Percentiles rank a stretch among this genome's conserved stretches.
Conservation (phyloP, 768 basidiomycete species). For the Phylloporus sp. region DNA sequence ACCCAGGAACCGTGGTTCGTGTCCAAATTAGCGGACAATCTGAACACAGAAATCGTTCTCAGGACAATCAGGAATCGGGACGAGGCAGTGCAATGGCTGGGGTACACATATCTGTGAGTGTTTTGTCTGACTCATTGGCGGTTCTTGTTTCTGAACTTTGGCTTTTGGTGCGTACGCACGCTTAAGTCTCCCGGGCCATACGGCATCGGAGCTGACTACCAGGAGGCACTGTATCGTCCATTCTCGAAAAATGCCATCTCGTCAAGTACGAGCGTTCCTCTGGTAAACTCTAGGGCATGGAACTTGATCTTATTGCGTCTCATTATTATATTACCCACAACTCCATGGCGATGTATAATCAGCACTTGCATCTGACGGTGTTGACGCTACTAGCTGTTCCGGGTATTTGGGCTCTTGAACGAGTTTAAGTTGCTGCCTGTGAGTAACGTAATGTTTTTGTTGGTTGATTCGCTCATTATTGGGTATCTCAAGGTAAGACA, state of each 20-base stretch:
- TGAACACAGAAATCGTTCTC: conserved; percentile 96
- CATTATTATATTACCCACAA: conserved; percentile 94
- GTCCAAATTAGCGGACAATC: conserved; percentile 84
- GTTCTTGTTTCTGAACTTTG: conserved; percentile 5
- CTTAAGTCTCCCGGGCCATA: conserved; percentile 85
- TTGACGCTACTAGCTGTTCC: conserved; percentile 85
- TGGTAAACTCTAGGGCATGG: conserved; percentile 88
- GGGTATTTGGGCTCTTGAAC: conserved; percentile 91
- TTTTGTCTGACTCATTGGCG: background rate
- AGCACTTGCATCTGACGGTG: conserved; percentile 87
- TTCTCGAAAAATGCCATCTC: conserved; percentile 91
- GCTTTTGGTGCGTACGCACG: conserved; percentile 85
- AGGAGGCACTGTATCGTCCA: conserved; percentile 87
- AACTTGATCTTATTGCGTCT: conserved; percentile 89
- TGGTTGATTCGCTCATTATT: conserved; percentile 1
- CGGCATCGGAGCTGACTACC: conserved; percentile 84
- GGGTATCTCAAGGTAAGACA: conserved; percentile 49
- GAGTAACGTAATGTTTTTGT: conserved; percentile 16
- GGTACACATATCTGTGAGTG: conserved; percentile 83
- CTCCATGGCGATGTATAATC: conserved; percentile 96
- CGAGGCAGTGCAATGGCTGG: conserved; percentile 96
- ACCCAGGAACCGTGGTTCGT: conserved; percentile 95
- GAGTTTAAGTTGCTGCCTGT: conserved; percentile 92
- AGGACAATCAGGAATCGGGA: conserved; percentile 94
- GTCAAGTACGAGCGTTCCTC: conserved; percentile 89